These are phyloP conservation scores for Boletus rubropictus DNA, from an alignment of 768 basidiomycete genomes.

Conservation along the genomic window DNA sequence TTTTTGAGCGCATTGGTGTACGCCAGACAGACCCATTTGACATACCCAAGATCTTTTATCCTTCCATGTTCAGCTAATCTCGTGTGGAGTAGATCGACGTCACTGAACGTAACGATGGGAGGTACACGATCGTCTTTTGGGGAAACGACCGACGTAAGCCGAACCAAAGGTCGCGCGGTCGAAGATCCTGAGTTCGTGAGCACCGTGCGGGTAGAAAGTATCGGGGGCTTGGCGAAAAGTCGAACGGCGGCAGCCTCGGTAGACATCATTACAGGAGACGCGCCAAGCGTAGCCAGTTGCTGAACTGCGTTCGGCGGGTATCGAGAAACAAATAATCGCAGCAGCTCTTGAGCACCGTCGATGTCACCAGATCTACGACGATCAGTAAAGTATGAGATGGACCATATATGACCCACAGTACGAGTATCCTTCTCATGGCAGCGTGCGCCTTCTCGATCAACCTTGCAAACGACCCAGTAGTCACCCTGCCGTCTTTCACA, in stretches of 20 bases:
- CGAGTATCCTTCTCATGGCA: conserved; percentile 59
- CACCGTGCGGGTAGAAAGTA: conserved; percentile 54
- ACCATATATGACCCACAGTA: conserved; percentile 46
- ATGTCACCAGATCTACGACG: conserved; percentile 42
- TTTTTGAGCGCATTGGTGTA: conserved; percentile 65
- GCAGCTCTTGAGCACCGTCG: conserved; percentile 47
- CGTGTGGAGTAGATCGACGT: conserved; percentile 77
- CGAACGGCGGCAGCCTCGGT: neutral
- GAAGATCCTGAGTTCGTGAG: conserved; percentile 32
- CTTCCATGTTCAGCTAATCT: conserved; percentile 47
- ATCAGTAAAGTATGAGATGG: neutral
- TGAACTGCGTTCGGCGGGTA: conserved; percentile 59
- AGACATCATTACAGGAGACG: neutral
- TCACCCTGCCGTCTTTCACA: conserved; percentile 21
- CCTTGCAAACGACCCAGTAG: conserved; percentile 33
- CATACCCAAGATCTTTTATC: conserved; percentile 50
- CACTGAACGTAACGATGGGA: conserved; percentile 68
- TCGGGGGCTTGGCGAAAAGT: conserved; percentile 37
- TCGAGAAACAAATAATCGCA: conserved; percentile 55
- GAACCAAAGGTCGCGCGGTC: conserved; percentile 57
- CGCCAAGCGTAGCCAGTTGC: conserved; percentile 12
- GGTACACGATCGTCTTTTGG: conserved; percentile 76
- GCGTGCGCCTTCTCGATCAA: conserved; percentile 64
- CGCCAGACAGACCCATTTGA: conserved; percentile 68
- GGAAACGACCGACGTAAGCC: conserved; percentile 52